These are phyloP conservation scores for Polyporus tsugae DNA, from an alignment of 1,284 basidiomycete genomes.

Conservation along the genomic window DNA sequence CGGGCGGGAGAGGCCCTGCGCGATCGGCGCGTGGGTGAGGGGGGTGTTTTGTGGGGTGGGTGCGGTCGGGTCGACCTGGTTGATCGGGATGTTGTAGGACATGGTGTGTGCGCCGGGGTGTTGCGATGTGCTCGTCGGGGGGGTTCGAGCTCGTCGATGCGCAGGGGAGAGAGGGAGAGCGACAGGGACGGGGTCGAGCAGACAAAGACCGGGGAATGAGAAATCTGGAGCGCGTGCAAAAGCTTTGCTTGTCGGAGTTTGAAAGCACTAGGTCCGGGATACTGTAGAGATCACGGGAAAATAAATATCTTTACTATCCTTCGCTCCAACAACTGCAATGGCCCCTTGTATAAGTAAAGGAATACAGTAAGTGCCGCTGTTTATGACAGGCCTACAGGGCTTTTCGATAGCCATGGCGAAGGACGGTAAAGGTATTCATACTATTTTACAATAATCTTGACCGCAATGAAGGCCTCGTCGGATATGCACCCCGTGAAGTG, in stretches of 20 bases:
- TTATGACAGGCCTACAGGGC: too few relatives aligned
- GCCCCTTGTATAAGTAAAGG: too few relatives aligned
- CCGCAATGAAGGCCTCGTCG: too few relatives aligned
- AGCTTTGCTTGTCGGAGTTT: conserved; percentile 36
- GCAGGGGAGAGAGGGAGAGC: conserved; percentile 12
- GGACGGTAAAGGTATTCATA: too few relatives aligned
- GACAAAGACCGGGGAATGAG: conserved; percentile 18
- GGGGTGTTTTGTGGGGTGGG: conserved; percentile 88
- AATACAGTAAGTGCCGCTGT: too few relatives aligned
- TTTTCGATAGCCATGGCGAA: too few relatives aligned
- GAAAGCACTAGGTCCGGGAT: conserved; percentile 18
- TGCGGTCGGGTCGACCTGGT: conserved; percentile 59
- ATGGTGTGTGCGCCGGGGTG: conserved; percentile 42
- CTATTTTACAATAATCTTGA: too few relatives aligned
- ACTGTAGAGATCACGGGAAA: too few relatives aligned
- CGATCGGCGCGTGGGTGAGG: conserved; percentile 73
- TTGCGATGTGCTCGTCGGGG: not conserved
- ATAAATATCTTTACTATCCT: too few relatives aligned
- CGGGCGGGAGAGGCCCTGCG: conserved; percentile 69
- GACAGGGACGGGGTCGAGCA: conserved; percentile 22
- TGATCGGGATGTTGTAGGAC: conserved; percentile 59
- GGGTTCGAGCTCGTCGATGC: conserved; percentile 11
- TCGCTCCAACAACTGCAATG: too few relatives aligned
- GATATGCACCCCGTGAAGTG: too few relatives aligned
- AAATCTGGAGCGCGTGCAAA: conserved; percentile 22